These are phyloP conservation scores for Gastrodia elata DNA, from an alignment of 106 monocot species.

Conservation along the genomic window DNA sequence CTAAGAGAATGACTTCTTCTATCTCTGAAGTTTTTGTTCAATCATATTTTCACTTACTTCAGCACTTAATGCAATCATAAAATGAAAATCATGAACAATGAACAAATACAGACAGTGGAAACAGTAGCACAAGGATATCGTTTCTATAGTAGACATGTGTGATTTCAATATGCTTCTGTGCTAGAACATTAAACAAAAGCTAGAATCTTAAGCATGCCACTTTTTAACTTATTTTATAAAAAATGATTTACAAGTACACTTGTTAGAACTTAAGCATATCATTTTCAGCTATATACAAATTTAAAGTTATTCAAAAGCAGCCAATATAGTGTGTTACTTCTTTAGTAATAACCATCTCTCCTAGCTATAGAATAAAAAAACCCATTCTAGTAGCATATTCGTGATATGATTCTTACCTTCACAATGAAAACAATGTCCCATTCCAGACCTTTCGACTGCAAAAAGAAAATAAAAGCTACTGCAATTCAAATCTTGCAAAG, in stretches of 20 bases:
- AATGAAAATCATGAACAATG: too few relatives aligned
- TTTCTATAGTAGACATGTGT: too few relatives aligned
- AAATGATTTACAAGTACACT: neutral
- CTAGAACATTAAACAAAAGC: too few relatives aligned
- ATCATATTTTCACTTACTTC: too few relatives aligned
- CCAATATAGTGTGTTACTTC: neutral
- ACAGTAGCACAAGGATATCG: too few relatives aligned
- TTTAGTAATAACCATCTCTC: neutral
- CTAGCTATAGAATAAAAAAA: neutral
- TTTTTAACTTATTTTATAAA: too few relatives aligned
- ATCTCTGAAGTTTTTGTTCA: too few relatives aligned
- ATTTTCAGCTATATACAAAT: neutral
- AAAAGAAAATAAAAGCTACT: constrained; percentile 12
- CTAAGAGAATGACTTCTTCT: too few relatives aligned
- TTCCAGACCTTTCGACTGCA: constrained; percentile 93
- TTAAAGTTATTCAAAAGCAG: neutral
- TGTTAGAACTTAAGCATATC: neutral
- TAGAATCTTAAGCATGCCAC: neutral
- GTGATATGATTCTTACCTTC: constrained; percentile 40
- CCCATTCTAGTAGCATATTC: neutral
- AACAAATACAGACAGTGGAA: too few relatives aligned
- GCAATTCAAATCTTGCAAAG: neutral
- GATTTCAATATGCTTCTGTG: too few relatives aligned
- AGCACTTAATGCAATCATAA: too few relatives aligned
- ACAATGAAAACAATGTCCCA: constrained; percentile 90